Base-by-base conservation (phyloP, 2,329 filamentous ascomycete genomes). In the Fusarium sp. region DNA sequence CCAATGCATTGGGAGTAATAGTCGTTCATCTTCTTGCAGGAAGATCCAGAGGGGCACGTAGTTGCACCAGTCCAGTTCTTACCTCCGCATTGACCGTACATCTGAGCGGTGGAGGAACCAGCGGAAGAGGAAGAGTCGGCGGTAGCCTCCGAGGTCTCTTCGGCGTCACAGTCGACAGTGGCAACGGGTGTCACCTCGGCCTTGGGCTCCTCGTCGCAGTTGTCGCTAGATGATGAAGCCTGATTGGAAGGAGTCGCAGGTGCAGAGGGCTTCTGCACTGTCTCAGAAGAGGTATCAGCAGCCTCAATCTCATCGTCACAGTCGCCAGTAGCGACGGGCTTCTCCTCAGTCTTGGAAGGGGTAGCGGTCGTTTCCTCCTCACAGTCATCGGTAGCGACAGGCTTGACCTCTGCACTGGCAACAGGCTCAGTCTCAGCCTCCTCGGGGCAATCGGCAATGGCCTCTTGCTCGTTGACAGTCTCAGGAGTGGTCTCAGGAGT, bases 1-100 rank as follows among this genome's bases (percentile, higher is more conserved):
- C 65, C 35, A 22, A 67, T 28, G n/a, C 68, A 71, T 45, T 71
- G 68, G 3, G 68, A 72, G 53, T 71, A 71, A n/a, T 53, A 71
- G 7, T 71, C 68, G 47, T 71, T 71, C 35, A 63, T 24, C 62
- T 68, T 57, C 50, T 68, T 63, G 51, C 68, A 71, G 42, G 68
- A 63, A 26, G 56, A 33, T 16, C 68, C 68, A 30, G 68, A 51
- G 5, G 41, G 44, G 41, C 68, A 71, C 7, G 38, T 39, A 14
- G 68, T 71, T 20, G 68, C 38, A 15, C 68, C 68, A 18, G 62
- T 63, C 39, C 55, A 71, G 47, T 68, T 53, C 36, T 41, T 55
- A 22, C 68, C 68, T 15, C 68, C 68, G 12, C 68, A 71, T 30
- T 71, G 68, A 15, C 63, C 68, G 16, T 54, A 71, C 45, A 67